A percentile compares a stretch with the other conserved stretches of the same genome.
Conservation (phyloP, 75 land plant genomes). For the Pinus tabuliformis region DNA sequence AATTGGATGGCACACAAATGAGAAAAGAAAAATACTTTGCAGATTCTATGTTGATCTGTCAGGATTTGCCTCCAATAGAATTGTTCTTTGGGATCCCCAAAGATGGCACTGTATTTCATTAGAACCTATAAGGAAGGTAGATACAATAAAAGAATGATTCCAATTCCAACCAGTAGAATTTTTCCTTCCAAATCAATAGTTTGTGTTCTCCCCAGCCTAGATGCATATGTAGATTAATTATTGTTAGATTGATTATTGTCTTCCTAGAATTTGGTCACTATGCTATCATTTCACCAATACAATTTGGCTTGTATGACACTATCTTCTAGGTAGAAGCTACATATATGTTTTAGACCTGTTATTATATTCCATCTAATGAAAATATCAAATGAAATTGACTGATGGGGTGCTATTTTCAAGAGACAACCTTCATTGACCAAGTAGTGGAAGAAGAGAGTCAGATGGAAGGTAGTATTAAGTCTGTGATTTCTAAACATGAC, state of each 20-base stretch:
- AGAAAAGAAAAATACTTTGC: slow-evolving; percentile 40
- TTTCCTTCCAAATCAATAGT: background rate
- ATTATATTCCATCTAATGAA: background rate
- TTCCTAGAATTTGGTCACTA: background rate
- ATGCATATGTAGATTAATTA: no score
- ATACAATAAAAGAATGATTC: slow-evolving; percentile 58
- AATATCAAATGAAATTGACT: background rate
- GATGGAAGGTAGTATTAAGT: slow-evolving; percentile 56
- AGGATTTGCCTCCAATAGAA: slow-evolving; percentile 91
- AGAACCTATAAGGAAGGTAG: slow-evolving; percentile 70
- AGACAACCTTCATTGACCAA: slow-evolving; percentile 67
- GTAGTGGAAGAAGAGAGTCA: slow-evolving; percentile 85
- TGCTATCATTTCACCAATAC: background rate
- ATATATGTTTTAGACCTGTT: background rate
- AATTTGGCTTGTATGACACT: background rate
- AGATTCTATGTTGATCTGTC: slow-evolving; percentile 94
- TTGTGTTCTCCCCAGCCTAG: background rate
- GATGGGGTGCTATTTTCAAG: slow-evolving; percentile 23
- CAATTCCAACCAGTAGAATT: slow-evolving; percentile 49
- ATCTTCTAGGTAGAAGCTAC: background rate
- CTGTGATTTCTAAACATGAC: no score
- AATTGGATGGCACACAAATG: slow-evolving; percentile 85
- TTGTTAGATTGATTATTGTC: background rate
- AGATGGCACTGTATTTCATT: slow-evolving; percentile 65
- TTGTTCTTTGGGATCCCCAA: slow-evolving; percentile 87